Percentiles rank a stretch among this genome's conserved stretches.
Evolutionary conservation across 371 early-diverging fungal species (phyloP).

Genomic region (Mortierella sp.): DNA sequence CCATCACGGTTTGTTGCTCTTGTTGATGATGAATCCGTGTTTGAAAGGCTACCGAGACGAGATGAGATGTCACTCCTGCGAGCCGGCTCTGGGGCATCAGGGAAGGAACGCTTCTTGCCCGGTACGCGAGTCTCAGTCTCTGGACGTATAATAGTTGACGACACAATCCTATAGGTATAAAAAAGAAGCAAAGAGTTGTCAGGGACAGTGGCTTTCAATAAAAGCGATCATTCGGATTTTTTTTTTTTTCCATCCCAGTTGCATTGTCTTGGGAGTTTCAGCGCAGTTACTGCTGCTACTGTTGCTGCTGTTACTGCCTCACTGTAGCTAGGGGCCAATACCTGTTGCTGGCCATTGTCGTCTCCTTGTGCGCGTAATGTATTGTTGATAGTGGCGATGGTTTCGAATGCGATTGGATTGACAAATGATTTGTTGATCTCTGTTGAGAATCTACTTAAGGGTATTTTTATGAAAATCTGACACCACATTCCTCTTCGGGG

Average conservation of each 20-base stretch:
- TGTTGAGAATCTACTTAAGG: conserved; percentile 11
- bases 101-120: conserved; percentile 30
- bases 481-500: too few species aligned
- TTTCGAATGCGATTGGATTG: neutral
- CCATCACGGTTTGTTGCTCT: neutral
- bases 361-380: conserved; percentile 1
- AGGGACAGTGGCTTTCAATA: too few species aligned
- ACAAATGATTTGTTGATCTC: neutral
- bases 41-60: conserved; percentile 13
- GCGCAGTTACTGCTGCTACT: neutral
- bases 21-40: neutral
- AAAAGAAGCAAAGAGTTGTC: neutral
- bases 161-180: conserved; percentile 24
- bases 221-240: neutral
- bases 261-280: neutral
- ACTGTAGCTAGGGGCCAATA: neutral
- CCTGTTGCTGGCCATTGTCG: conserved; percentile 23
- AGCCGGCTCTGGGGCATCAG: conserved; percentile 25
- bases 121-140: conserved; percentile 3
- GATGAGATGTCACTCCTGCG: conserved; percentile 14
- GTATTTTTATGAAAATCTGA: too few species aligned
- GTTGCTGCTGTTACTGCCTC: neutral
- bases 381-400: neutral
- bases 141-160: conserved; percentile 43
- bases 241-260: neutral